These are phyloP conservation scores for Balakata baccata DNA, from an alignment of 345 rosid species.

Conservation along the genomic window DNA sequence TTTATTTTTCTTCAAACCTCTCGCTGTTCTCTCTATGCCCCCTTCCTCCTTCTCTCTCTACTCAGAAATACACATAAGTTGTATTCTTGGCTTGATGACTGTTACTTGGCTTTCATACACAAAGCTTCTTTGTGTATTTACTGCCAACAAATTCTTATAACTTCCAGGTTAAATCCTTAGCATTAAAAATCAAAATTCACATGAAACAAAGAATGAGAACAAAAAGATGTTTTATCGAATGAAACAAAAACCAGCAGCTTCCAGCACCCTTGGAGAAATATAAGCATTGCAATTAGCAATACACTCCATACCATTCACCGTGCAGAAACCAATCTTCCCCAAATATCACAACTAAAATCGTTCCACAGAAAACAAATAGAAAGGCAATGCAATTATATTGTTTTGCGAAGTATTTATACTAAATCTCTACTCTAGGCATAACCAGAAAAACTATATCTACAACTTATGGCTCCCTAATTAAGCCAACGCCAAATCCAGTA, in stretches of 20 bases:
- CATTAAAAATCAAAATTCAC: background rate
- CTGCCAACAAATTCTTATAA: too few relatives aligned
- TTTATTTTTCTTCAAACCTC: too few relatives aligned
- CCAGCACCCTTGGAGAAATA: background rate
- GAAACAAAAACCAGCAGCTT: background rate
- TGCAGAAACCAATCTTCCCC: background rate
- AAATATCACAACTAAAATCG: background rate
- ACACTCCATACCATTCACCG: too few relatives aligned
- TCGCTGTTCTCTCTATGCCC: too few relatives aligned
- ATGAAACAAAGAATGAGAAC: background rate
- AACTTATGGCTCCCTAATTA: background rate
- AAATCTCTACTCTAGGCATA: background rate
- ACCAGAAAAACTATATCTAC: background rate
- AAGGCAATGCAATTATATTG: background rate
- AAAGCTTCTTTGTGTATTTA: too few relatives aligned
- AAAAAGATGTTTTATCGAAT: background rate
- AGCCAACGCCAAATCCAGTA: conserved; percentile 6
- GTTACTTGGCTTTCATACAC: too few relatives aligned
- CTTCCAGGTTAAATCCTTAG: too few relatives aligned
- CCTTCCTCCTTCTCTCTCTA: too few relatives aligned
- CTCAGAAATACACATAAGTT: too few relatives aligned
- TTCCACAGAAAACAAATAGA: background rate
- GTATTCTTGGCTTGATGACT: too few relatives aligned
- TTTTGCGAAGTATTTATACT: background rate
- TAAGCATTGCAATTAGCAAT: background rate